These are phyloP conservation scores for Macrolepiota fuliginosa DNA, from an alignment of 768 basidiomycete genomes.

Conservation along the genomic window DNA sequence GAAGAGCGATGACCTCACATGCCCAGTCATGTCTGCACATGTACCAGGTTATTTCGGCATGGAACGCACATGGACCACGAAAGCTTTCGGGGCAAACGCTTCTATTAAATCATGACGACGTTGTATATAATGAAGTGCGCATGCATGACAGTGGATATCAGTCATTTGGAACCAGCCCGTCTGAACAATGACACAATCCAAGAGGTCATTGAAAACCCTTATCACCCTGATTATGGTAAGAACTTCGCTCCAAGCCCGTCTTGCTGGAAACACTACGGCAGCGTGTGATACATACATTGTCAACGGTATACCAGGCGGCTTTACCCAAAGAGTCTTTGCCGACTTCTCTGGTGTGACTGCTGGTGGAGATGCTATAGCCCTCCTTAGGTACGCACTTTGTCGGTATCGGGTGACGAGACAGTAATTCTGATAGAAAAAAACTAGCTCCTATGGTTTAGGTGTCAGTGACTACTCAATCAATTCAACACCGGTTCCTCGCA, in stretches of 20 bases:
- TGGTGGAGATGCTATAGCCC: conserved; percentile 18
- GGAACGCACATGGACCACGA: background rate
- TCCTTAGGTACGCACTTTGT: conserved; percentile 21
- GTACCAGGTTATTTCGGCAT: background rate
- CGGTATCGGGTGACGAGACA: too few relatives aligned
- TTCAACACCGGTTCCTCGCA: conserved; percentile 21
- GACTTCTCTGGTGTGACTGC: conserved; percentile 25
- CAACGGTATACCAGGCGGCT: conserved; percentile 26
- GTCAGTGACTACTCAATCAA: conserved; percentile 24
- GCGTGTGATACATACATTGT: conserved; percentile 27
- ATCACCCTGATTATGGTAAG: background rate
- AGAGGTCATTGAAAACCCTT: background rate
- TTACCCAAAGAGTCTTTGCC: conserved; percentile 22
- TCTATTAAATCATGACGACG: background rate
- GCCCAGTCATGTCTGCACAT: background rate
- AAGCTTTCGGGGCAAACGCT: background rate
- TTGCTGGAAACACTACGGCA: conserved; percentile 7
- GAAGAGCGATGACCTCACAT: background rate
- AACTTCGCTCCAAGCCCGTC: background rate
- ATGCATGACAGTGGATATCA: background rate
- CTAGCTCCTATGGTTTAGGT: conserved; percentile 23
- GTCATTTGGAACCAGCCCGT: background rate
- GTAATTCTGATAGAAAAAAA: background rate
- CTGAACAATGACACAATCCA: background rate
- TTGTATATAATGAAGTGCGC: background rate